Evolutionary conservation across 371 early-diverging fungal genomes (phyloP), one percentile per base, ranked within the genome.

Genomic region (Syncephalastrum racemosum): DNA sequence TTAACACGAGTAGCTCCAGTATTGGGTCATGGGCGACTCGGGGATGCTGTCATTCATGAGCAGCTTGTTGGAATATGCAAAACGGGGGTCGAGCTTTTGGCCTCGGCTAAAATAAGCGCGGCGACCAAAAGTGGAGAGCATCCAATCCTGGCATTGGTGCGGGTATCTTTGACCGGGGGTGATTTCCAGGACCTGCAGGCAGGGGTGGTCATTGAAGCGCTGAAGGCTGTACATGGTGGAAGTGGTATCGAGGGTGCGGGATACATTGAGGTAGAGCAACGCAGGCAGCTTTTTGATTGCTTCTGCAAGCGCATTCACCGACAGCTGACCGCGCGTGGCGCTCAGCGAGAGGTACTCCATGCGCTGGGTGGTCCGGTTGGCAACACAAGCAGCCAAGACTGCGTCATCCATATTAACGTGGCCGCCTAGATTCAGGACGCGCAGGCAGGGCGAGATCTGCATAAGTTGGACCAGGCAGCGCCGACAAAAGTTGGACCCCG

Each of bases 11-110:
- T 64, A 73, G 20, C 65, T 50, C 67, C 70, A 70, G 46, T 73
- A 73, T 16, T 53, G 56, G 27, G 58, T 58, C 70, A 73, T 70
- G 43, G 74, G 66, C 19, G 74, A 73, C 16, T 59, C 27, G 20
- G 24, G 53, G 12, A 43, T 25, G 27, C 54, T 41, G 16, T 61
- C 56, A 18, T 31, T 19, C 56, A 73, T 27, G 15, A 67, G 19
- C 15, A 73, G 54, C 24, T 73, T 73, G 54, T 69, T 68, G 4
- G 73, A 67, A 48, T 73, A 69, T 18, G 49, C 40, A 19, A 56
- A 64, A 15, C 57, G 58, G 0, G 74, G 70, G 10, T 70, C 68
- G 10, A 62, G 49, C 27, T 27, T 27, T 39, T 46, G 18, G 15
- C 40, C 47, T 44, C 61, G 63, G 18, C 58, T 58, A 40, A 67